Evolutionary conservation across 306 rosid genomes (phyloP), one percentile per base, ranked within the genome.

Genomic region (Potentilla sterilis): DNA sequence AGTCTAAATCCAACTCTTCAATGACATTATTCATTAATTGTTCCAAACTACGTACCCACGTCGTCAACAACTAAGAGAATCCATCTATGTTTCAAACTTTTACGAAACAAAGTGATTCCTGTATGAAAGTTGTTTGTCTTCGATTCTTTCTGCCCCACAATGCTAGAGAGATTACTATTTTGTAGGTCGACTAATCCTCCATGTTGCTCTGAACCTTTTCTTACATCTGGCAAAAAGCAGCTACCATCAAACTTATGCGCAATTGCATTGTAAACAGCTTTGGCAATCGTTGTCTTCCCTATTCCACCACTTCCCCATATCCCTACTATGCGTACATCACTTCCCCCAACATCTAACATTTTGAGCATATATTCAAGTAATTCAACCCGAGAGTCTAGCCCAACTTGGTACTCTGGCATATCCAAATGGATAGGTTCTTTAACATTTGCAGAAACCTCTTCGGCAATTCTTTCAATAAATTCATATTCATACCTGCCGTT

Each of bases 1-100:
- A n/a, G n/a, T n/a, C n/a, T n/a, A n/a, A n/a, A n/a, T n/a, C n/a
- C n/a, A n/a, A n/a, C n/a, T n/a, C n/a, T n/a, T n/a, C n/a, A n/a
- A n/a, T n/a, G n/a, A n/a, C n/a, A n/a, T n/a, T n/a, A n/a, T n/a
- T n/a, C n/a, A n/a, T n/a, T n/a, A n/a, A n/a, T n/a, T n/a, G n/a
- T n/a, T n/a, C n/a, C n/a, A n/a, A n/a, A n/a, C 15, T 16, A 12
- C 16, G 40, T 1, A 51, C 18, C 21, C 3, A 76, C 54, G 38
- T 76, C 79, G 22, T 76, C 79, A 16, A 76, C 21, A 7, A 76
- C 1, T 38, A 76, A 2, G 0, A 76, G 73, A 4, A 66, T 38
- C 66, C 19, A 66, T 22, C 22, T 65, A 13, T 8, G 0, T 2
- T 4, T 15, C 46, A 66, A 43, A 11, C 24, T 46, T 3, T 9